Evolutionary conservation across 768 basidiomycete genomes (phyloP).

Genomic region (Macrolepiota dolichaula): DNA sequence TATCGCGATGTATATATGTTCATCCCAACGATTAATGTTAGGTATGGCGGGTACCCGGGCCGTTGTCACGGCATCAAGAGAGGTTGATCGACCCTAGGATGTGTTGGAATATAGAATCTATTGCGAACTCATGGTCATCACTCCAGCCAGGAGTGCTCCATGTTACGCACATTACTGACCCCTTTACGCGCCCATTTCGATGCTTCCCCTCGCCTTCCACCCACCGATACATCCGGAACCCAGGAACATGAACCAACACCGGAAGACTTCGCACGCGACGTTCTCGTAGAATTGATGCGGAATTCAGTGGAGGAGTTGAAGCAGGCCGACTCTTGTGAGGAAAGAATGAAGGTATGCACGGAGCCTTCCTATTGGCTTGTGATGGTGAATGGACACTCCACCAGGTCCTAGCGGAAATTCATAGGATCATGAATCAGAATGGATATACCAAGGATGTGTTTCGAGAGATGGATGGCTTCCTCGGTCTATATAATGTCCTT

Average conservation of each 20-base stretch:
- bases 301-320: slow-evolving; percentile 71
- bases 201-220: slow-evolving; percentile 29
- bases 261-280: slow-evolving; percentile 74
- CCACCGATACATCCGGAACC: slow-evolving; percentile 19
- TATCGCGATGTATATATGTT: background rate
- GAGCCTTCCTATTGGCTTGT: background rate
- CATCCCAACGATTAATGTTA: background rate
- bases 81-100: background rate
- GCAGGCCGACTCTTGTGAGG: slow-evolving; percentile 35
- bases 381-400: background rate
- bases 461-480: slow-evolving; percentile 78
- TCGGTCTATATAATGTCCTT: slow-evolving; percentile 69
- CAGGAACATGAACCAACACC: slow-evolving; percentile 47
- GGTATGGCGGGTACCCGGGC: background rate
- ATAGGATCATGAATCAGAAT: slow-evolving; percentile 65
- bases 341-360: slow-evolving; percentile 47
- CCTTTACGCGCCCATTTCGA: slow-evolving; percentile 59
- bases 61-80: background rate
- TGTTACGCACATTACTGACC: slow-evolving; percentile 59
- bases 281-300: slow-evolving; percentile 67
- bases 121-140: slow-evolving; percentile 7
- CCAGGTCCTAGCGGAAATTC: slow-evolving; percentile 65
- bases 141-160: slow-evolving; percentile 19
- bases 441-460: slow-evolving; percentile 68
- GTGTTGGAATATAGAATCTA: background rate